Evolutionary conservation across 768 basidiomycete genomes (phyloP).

Genomic region (Suillus paluster): DNA sequence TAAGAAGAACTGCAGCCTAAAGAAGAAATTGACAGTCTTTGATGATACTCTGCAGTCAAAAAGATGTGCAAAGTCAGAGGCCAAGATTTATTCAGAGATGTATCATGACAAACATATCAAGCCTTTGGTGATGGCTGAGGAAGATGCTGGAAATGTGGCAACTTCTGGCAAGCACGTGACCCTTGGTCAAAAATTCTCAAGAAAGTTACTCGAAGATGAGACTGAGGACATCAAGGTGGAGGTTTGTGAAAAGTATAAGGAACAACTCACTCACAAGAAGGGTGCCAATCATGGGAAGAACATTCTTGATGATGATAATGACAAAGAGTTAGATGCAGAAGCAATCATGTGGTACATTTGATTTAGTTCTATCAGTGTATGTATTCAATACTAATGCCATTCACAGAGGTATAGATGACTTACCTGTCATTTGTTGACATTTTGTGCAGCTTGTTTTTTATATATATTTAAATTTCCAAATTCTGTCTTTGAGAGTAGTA

Average conservation of each 20-base stretch:
- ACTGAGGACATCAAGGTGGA: not conserved
- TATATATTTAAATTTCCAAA: too few species aligned
- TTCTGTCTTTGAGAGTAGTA: too few species aligned
- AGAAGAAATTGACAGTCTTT: not conserved
- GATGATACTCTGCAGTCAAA: not conserved
- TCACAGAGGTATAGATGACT: conserved; percentile 6
- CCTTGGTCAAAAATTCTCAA: not conserved
- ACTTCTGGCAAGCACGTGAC: not conserved
- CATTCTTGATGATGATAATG: too few species aligned
- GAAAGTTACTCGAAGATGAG: not conserved
- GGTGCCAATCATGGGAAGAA: too few species aligned
- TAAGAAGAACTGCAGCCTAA: not conserved
- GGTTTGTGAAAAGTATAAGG: not conserved
- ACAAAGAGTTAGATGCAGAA: not conserved
- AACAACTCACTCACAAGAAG: not conserved
- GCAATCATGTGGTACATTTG: not conserved
- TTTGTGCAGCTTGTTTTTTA: too few species aligned
- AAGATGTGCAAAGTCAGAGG: too few species aligned
- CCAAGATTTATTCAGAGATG: not conserved
- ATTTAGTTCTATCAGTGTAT: too few species aligned
- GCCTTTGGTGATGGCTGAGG: conserved; percentile 1
- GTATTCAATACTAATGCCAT: not conserved
- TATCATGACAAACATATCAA: conserved; percentile 6
- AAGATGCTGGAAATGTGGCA: not conserved
- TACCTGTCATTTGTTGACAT: not conserved